Conservation (phyloP, 768 basidiomycete genomes). For the Russula lepida region DNA sequence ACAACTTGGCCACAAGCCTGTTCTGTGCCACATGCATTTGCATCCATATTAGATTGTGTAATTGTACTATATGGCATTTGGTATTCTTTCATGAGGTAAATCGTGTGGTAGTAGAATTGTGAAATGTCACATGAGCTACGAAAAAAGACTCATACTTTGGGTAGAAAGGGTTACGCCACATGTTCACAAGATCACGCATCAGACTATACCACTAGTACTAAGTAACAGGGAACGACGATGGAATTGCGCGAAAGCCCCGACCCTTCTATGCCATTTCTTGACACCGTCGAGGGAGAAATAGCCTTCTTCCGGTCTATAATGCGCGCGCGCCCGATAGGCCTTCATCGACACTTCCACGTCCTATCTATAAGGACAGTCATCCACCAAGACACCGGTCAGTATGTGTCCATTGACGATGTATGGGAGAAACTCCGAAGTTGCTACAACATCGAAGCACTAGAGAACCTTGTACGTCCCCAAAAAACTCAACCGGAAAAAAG, state of each 20-base stretch:
- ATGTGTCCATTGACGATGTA: constrained; percentile 52
- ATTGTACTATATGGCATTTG: too few species aligned
- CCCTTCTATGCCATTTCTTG: constrained; percentile 31
- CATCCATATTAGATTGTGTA: too few species aligned
- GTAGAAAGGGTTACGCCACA: too few species aligned
- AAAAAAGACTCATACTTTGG: too few species aligned
- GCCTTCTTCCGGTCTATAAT: constrained; percentile 78
- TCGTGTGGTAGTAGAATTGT: too few species aligned
- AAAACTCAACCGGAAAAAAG: too few species aligned
- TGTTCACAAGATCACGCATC: too few species aligned
- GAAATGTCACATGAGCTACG: too few species aligned
- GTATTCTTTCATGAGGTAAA: too few species aligned
- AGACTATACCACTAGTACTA: too few species aligned
- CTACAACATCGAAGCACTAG: constrained; percentile 70
- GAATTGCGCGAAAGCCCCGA: constrained; percentile 12
- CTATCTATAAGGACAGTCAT: constrained; percentile 68
- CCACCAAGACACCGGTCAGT: constrained; percentile 55
- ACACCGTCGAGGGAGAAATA: constrained; percentile 75
- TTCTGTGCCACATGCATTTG: too few species aligned
- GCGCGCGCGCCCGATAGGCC: constrained; percentile 74
- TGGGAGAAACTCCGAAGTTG: constrained; percentile 67
- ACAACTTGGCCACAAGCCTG: too few species aligned
- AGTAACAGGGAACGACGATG: constrained; percentile 5
- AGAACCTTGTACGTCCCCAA: constrained; percentile 53
- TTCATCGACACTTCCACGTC: constrained; percentile 76